Evolutionary conservation across 345 rosid species (phyloP).

Genomic region (Linum tenue): DNA sequence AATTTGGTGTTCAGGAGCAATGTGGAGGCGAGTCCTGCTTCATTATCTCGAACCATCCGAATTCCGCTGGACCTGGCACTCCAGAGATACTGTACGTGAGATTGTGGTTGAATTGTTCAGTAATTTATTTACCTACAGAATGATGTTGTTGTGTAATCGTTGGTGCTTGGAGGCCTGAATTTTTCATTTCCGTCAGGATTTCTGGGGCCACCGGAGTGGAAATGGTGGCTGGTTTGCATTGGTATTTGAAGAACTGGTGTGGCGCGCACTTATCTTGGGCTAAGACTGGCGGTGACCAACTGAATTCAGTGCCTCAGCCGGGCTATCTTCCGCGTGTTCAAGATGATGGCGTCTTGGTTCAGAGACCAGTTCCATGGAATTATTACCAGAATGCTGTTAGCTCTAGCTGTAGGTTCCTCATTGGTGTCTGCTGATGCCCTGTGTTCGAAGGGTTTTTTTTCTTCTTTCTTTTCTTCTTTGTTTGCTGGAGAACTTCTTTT

Average conservation of each 20-base stretch:
- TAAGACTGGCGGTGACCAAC: slow-evolving; percentile 59
- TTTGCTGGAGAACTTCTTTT: too few relatives aligned
- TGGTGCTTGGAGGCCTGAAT: neutral
- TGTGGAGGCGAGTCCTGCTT: slow-evolving; percentile 47
- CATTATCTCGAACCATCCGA: slow-evolving; percentile 35
- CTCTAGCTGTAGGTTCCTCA: slow-evolving; percentile 52
- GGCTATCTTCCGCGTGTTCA: slow-evolving; percentile 47
- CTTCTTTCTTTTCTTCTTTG: neutral
- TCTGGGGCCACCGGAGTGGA: slow-evolving; percentile 58
- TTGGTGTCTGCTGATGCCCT: neutral
- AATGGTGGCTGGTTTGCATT: slow-evolving; percentile 55
- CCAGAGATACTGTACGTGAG: slow-evolving; percentile 40
- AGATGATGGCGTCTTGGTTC: slow-evolving; percentile 36
- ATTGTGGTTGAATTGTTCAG: neutral
- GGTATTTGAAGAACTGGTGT: slow-evolving; percentile 59
- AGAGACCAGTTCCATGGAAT: slow-evolving; percentile 55
- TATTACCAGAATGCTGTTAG: slow-evolving; percentile 79
- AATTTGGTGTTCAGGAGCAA: slow-evolving; percentile 26
- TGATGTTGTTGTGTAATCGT: neutral
- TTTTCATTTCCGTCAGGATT: slow-evolving; percentile 32
- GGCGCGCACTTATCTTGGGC: slow-evolving; percentile 64
- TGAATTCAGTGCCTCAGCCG: slow-evolving; percentile 31
- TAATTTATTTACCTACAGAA: neutral
- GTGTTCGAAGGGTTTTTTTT: slow-evolving; percentile 8
- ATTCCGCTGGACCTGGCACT: slow-evolving; percentile 11